phyloP scores from a whole-genome alignment of 345 rosid genomes.

The Murraya koenigii region DNA sequence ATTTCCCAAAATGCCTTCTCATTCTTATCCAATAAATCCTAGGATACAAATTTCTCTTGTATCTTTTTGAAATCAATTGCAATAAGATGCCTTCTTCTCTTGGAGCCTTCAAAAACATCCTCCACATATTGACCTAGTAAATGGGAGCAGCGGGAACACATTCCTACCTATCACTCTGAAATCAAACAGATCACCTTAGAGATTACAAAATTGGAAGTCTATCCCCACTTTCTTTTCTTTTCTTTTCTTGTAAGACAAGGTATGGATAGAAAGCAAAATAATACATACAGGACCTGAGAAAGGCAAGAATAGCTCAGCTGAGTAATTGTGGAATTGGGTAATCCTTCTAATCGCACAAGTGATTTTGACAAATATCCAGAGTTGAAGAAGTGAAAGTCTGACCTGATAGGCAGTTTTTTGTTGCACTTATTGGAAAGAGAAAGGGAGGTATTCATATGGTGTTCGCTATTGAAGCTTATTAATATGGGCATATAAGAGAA shows the following conservation, averaged over 20 bases:
- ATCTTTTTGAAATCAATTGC: slow-evolving; percentile 6
- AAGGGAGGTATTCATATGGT: neutral
- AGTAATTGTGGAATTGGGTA: neutral
- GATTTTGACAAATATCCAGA: slow-evolving; percentile 10
- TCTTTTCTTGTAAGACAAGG: neutral
- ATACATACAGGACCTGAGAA: neutral
- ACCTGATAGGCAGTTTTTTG: slow-evolving; percentile 16
- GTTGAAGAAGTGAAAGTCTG: slow-evolving; percentile 14
- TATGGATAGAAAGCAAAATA: neutral
- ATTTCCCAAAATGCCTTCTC: slow-evolving; percentile 11
- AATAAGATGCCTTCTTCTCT: slow-evolving; percentile 13
- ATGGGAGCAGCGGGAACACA: neutral
- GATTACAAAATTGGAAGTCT: slow-evolving; percentile 16
- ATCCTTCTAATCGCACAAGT: slow-evolving; percentile 13
- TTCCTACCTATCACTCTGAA: slow-evolving; percentile 9
- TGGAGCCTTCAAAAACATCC: neutral
- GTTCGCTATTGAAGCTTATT: slow-evolving; percentile 31
- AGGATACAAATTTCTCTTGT: neutral
- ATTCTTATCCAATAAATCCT: slow-evolving; percentile 5
- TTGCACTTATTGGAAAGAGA: slow-evolving; percentile 26
- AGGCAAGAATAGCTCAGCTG: neutral
- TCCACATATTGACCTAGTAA: neutral
- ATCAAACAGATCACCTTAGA: slow-evolving; percentile 7
- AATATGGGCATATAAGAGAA: slow-evolving; percentile 8
- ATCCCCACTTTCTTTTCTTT: neutral